These are phyloP conservation scores for Pyrrhoderma noxium DNA, from an alignment of 1,284 basidiomycete genomes.

Conservation along the genomic window DNA sequence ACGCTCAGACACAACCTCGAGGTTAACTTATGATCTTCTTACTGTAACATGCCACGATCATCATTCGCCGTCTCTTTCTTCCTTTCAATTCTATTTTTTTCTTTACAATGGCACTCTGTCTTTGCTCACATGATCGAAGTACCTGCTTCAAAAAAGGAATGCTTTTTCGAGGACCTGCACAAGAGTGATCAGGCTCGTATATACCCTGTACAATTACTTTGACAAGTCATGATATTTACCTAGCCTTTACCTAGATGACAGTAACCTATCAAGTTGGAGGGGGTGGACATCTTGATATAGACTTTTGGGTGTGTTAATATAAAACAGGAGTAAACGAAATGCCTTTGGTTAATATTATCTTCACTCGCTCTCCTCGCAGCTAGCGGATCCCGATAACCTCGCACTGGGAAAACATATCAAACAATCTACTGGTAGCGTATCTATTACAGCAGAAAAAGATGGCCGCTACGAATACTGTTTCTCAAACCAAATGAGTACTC, in stretches of 20 bases:
- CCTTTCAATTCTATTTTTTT: slow-evolving; percentile 36
- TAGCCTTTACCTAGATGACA: slow-evolving; percentile 73
- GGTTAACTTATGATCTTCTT: background rate
- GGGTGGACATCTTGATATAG: slow-evolving; percentile 94
- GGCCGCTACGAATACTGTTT: slow-evolving; percentile 96
- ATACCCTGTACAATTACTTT: background rate
- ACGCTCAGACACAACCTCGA: too few species aligned
- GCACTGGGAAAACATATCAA: slow-evolving; percentile 75
- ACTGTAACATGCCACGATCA: slow-evolving; percentile 22
- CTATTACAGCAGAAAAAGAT: slow-evolving; percentile 80
- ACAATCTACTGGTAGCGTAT: slow-evolving; percentile 85
- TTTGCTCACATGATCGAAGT: slow-evolving; percentile 66
- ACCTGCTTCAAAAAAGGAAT: slow-evolving; percentile 80
- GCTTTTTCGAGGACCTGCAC: slow-evolving; percentile 97
- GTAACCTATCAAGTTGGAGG: slow-evolving; percentile 98
- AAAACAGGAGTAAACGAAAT: slow-evolving; percentile 11
- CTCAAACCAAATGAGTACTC: slow-evolving; percentile 94
- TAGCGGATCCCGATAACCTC: slow-evolving; percentile 66
- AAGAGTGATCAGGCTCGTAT: slow-evolving; percentile 78
- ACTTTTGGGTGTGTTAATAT: slow-evolving; percentile 72
- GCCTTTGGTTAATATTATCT: background rate
- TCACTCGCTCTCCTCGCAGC: slow-evolving; percentile 36
- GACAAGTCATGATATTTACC: slow-evolving; percentile 6
- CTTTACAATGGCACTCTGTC: slow-evolving; percentile 33
- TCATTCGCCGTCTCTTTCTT: slow-evolving; percentile 20